Evolutionary conservation across 257 asterid genomes (phyloP), one percentile per base, ranked within the genome.

Genomic region (Plantago ovata): DNA sequence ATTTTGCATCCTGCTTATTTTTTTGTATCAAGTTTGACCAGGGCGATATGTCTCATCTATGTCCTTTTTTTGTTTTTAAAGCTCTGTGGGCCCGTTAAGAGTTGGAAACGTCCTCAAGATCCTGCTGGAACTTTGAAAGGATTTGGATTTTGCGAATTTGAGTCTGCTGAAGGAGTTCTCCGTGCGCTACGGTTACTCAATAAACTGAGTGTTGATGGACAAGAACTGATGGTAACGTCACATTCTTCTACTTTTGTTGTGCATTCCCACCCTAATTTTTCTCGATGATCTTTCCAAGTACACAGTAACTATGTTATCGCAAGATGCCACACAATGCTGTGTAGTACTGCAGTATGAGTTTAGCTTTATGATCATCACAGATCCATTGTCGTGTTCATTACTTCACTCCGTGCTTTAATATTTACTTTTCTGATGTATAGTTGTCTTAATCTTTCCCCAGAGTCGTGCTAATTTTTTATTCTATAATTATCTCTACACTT

Each of bases 21-120:
- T n/a, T 54, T 28, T 15, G 14, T 22, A 21, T 43, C 55, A 54
- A 16, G 15, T 23, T 38, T 52, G 16, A 38, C 43, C 28, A 7
- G 56, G 58, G 46, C 65, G 47, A 41, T 48, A 38, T 68, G 41
- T 59, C 45, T 33, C 60, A 60, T 38, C 38, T 70, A 76, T 74
- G 56, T 63, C 68, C 32, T 64, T 63, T 38, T 24, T 66, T n/a
- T n/a, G n/a, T n/a, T 71, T 79, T 57, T 76, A 72, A 72, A 93
- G 99, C 96, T 89, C 22, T 93, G 99, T 65, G 97, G 99, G 60
- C 95, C 94, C 28, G 95, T 93, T 43, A 89, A 85, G 86, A 89
- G 77, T 82, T 93, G 99, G 99, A 93, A 86, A 56, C 97, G 97
- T 45, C 86, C 95, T 71, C 97, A 93, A 73, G 93, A 81, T 74